phyloP scores from a whole-genome alignment of 768 basidiomycete species.

The Mycena amicta region DNA sequence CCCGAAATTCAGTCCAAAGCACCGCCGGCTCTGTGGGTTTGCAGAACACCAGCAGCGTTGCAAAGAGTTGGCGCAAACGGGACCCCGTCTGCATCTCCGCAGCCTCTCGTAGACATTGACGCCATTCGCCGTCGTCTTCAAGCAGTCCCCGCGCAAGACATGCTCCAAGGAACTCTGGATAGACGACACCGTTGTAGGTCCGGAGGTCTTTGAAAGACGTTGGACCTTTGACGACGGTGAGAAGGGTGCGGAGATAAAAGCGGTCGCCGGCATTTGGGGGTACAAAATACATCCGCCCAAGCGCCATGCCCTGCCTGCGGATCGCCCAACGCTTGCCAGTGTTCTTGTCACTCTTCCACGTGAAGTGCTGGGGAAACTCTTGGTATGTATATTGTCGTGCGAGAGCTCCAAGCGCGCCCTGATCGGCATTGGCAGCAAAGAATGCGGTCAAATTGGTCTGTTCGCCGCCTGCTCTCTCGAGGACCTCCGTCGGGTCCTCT shows the following conservation, averaged over 20 bases:
- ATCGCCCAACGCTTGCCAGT: not conserved
- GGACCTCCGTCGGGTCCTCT: constrained; percentile 23
- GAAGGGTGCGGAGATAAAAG: constrained; percentile 42
- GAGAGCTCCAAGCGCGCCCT: too few species aligned
- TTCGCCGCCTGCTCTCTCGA: constrained; percentile 9
- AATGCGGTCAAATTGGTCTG: constrained; percentile 32
- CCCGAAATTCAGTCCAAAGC: constrained; percentile 38
- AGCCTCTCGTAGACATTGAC: constrained; percentile 43
- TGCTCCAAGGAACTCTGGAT: constrained; percentile 40
- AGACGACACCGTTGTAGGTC: constrained; percentile 25
- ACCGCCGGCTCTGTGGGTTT: constrained; percentile 32
- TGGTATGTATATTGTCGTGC: constrained; percentile 31
- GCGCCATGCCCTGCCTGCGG: constrained; percentile 22
- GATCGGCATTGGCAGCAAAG: constrained; percentile 31
- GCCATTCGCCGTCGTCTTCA: constrained; percentile 52
- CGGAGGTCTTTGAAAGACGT: constrained; percentile 29
- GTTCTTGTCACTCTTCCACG: constrained; percentile 27
- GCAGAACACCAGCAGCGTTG: constrained; percentile 38
- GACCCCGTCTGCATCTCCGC: constrained; percentile 37
- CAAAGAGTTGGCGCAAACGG: constrained; percentile 40
- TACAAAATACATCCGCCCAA: constrained; percentile 36
- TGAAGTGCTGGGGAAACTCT: constrained; percentile 34
- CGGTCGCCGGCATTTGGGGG: constrained; percentile 30
- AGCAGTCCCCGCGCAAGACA: constrained; percentile 44
- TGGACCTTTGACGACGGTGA: constrained; percentile 40